phyloP scores from a whole-genome alignment of 345 rosid genomes.

The Pseudoturritis turrita region DNA sequence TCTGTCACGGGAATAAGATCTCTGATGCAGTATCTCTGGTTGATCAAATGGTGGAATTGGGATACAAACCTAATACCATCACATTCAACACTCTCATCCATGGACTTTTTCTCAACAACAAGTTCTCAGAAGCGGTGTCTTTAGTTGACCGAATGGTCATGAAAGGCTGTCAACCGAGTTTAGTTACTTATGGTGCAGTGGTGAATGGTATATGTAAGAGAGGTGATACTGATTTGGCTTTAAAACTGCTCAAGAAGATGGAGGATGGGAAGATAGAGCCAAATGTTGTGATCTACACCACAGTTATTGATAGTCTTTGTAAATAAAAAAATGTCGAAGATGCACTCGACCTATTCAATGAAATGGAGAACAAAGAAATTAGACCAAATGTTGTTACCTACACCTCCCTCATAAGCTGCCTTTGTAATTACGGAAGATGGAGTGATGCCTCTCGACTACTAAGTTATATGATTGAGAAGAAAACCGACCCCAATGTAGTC shows the following conservation, averaged over 20 bases:
- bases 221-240: not conserved
- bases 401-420: not conserved
- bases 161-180: not conserved
- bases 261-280: not conserved
- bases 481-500: not conserved
- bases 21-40: not conserved
- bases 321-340: not conserved
- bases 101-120: not conserved
- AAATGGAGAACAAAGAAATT: not conserved
- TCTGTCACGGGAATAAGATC: not conserved
- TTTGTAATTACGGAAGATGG: not conserved
- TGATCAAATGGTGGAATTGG: not conserved
- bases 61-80: not conserved
- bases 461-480: not conserved
- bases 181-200: not conserved
- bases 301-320: not conserved
- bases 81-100: not conserved
- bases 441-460: not conserved
- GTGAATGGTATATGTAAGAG: not conserved
- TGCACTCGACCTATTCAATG: not conserved
- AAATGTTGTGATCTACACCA: not conserved
- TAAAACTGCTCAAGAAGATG: not conserved
- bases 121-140: not conserved
- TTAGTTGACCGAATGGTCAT: rapidly evolving
- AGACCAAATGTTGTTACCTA: not conserved